These are phyloP conservation scores for Blumeria graminis DNA, from an alignment of 2,329 filamentous ascomycete genomes.

Conservation along the genomic window DNA sequence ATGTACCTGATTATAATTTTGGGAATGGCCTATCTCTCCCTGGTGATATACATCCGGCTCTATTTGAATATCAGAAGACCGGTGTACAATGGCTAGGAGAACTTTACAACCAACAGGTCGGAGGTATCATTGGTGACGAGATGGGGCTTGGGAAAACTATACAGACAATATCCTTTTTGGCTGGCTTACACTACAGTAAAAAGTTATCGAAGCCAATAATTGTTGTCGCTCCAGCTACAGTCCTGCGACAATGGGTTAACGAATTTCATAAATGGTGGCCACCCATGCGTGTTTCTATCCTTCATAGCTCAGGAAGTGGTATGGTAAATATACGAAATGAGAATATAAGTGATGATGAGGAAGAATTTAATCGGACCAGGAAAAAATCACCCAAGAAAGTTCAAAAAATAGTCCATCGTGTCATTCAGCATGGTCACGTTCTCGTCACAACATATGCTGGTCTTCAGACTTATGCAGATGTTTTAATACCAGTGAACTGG, in stretches of 20 bases:
- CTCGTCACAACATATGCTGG: constrained; percentile 91
- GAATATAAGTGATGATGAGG: constrained; percentile 27
- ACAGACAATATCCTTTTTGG: constrained; percentile 41
- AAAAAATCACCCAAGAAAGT: constrained; percentile 42
- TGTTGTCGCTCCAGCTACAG: constrained; percentile 78
- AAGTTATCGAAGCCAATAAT: constrained; percentile 67
- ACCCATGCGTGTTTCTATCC: constrained; percentile 81
- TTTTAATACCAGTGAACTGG: constrained; percentile 69
- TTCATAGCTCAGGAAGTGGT: constrained; percentile 87
- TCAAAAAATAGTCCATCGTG: constrained; percentile 57
- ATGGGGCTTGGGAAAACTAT: constrained; percentile 98
- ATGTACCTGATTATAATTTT: constrained; percentile 49
- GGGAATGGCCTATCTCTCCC: constrained; percentile 55
- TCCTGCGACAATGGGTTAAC: constrained; percentile 93
- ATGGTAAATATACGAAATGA: constrained; percentile 67
- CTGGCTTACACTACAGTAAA: constrained; percentile 77
- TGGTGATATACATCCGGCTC: constrained; percentile 72
- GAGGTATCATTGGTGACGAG: constrained; percentile 88
- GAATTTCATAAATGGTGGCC: constrained; percentile 99
- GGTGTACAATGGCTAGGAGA: constrained; percentile 93
- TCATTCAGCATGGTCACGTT: constrained; percentile 68
- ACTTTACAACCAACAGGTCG: constrained; percentile 67
- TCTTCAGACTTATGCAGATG: constrained; percentile 71
- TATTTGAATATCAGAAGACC: constrained; percentile 95
- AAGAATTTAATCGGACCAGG: constrained; percentile 19